A percentile compares a stretch with the other conserved stretches of the same genome.
Evolutionary conservation across 2,329 filamentous ascomycete species (phyloP).

Genomic region (Fusarium sp.): DNA sequence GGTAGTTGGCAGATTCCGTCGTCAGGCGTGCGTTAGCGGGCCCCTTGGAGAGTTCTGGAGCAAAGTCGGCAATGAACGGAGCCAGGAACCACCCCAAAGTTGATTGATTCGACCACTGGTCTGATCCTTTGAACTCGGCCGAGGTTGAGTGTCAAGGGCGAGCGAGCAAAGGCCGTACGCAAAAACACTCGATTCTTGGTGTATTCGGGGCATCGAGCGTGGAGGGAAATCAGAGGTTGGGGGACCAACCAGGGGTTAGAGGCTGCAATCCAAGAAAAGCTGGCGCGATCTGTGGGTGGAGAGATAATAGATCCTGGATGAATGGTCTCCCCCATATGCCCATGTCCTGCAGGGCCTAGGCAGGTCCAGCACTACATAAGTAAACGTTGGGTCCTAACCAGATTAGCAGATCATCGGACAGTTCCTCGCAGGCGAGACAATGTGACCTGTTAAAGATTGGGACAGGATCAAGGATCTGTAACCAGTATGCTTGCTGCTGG

Average conservation of each 20-base stretch:
- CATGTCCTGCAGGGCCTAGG: constrained; percentile 43
- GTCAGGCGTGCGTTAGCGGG: constrained; percentile 22
- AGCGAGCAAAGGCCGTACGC: neutral
- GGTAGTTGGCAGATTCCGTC: constrained; percentile 27
- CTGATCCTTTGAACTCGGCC: neutral
- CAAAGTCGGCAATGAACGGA: constrained; percentile 16
- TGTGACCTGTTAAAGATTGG: neutral
- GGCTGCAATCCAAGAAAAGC: constrained; percentile 31
- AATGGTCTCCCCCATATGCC: constrained; percentile 9
- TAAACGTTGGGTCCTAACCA: constrained; percentile 23
- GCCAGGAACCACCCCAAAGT: neutral
- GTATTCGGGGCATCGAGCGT: neutral
- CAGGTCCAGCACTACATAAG: constrained; percentile 25
- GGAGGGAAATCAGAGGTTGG: constrained; percentile 27
- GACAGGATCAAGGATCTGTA: neutral
- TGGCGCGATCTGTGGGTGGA: constrained; percentile 50
- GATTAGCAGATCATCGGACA: constrained; percentile 27
- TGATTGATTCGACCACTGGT: neutral
- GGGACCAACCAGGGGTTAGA: constrained; percentile 22
- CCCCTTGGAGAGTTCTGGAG: constrained; percentile 15
- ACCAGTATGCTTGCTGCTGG: no score
- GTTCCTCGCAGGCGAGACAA: constrained; percentile 5
- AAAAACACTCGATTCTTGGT: neutral
- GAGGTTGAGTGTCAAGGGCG: neutral
- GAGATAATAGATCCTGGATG: constrained; percentile 44